Conservation (phyloP, 768 basidiomycete genomes). For the Cyclocybe cylindracea region DNA sequence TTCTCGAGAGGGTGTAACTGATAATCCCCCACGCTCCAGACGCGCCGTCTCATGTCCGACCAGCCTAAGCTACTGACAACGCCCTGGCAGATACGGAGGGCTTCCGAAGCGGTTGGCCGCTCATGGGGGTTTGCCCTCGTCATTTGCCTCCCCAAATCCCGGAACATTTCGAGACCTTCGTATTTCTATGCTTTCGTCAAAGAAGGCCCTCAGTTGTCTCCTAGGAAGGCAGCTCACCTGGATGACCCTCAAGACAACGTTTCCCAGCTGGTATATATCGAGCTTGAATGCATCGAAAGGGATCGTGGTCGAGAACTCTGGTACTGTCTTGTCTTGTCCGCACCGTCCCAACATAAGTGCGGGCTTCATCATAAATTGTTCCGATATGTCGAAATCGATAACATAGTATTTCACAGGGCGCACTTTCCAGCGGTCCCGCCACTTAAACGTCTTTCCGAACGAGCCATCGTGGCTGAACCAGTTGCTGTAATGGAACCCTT, state of each 20-base stretch:
- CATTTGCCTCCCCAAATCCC: neutral
- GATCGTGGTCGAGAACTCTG: conserved; percentile 20
- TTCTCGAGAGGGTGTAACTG: too few relatives aligned
- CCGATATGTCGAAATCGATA: conserved; percentile 27
- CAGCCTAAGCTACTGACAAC: neutral
- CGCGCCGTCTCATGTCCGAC: too few relatives aligned
- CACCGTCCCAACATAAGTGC: conserved; percentile 1
- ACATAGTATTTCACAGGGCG: conserved; percentile 25
- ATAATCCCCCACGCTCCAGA: conserved; percentile 8
- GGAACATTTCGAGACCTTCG: neutral
- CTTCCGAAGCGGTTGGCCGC: neutral
- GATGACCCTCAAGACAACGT: conserved; percentile 7
- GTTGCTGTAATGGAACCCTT: conserved; percentile 7
- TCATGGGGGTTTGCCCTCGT: neutral
- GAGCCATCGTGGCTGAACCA: neutral
- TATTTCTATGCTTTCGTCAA: neutral
- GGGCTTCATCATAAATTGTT: neutral
- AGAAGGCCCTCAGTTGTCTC: neutral
- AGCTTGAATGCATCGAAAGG: conserved; percentile 27
- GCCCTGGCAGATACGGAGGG: neutral
- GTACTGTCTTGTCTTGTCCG: conserved; percentile 26
- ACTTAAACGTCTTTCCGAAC: neutral
- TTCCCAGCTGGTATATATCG: conserved; percentile 30
- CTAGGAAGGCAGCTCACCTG: neutral
- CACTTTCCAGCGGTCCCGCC: conserved; percentile 18